Base-by-base conservation (phyloP, 1,139 yeast species). In the Blastobotrys raffinosifermentans region DNA sequence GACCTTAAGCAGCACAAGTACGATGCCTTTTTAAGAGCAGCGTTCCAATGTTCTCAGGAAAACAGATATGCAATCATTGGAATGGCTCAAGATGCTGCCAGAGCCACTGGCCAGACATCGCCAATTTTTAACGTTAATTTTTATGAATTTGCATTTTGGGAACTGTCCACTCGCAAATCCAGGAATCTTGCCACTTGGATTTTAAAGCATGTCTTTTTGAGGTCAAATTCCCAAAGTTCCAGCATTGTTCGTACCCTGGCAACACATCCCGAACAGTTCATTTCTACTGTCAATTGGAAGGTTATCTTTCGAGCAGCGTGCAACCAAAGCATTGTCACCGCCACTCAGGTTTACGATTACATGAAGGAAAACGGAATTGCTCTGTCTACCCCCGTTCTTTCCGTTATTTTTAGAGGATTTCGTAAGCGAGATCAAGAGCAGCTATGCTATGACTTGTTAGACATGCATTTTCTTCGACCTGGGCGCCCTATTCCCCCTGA, bases 291-390 rank as follows among this genome's bases (percentile, higher is more conserved):
- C 7, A 14, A 25, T 13, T 50, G 10, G 51, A 53, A 19, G 21
- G 45, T 19, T 57, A 51, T 13, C 7, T 25, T 25, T 25, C 7
- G n/a, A n/a, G n/a, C n/a, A n/a, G n/a, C n/a, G n/a, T n/a, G n/a
- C n/a, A n/a, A n/a, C n/a, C n/a, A n/a, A n/a, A 51, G 54, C n/a
- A 41, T 53, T 31, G 37, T 38, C 4, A 45, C 47, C 4, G 53
- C 54, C 2, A 43, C 46, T 4, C 34, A 36, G 2, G 41, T 54
- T n/a, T 49, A 44, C 37, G 50, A 53, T 19, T 34, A 39, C 19
- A 47, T 53, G 48, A 21, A 45, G 2, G 40, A 47, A 19, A 45
- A 44, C 17, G 47, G 47, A 1, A 31, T 45, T 13, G 29, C 16
- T 5, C 35, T 15, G 21, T 26, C 25, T 13, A 26, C 29, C 4